Evolutionary conservation across 225 moss, liverwort and hornwort species (phyloP).

Genomic region (Pseudoscleropodium purum): DNA sequence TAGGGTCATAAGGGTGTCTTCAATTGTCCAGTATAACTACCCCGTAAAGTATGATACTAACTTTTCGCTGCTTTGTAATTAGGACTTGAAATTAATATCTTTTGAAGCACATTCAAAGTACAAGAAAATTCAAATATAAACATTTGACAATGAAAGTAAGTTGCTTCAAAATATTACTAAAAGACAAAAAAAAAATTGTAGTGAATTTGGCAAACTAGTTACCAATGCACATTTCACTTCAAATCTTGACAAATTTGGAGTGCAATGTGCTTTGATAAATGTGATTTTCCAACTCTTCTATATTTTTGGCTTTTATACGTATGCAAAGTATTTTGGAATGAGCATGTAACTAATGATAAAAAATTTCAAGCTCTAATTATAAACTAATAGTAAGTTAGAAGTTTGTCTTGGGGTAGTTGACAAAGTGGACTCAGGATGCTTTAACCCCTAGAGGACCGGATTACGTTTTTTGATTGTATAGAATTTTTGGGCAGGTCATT

Average conservation of each 20-base stretch:
- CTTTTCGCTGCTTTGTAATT: too few species aligned
- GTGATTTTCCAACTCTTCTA: background rate
- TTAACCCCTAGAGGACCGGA: too few species aligned
- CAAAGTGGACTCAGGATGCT: fast-evolving
- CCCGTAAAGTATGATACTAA: background rate
- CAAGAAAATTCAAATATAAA: background rate
- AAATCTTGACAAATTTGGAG: background rate
- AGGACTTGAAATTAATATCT: background rate
- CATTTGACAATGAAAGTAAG: background rate
- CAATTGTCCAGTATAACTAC: background rate
- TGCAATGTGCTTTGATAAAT: background rate
- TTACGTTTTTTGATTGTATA: too few species aligned
- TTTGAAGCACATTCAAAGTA: too few species aligned
- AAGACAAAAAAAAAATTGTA: background rate
- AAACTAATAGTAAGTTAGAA: background rate
- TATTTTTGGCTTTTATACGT: background rate
- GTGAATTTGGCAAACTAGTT: fast-evolving
- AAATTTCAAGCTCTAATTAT: background rate
- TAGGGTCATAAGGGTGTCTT: background rate
- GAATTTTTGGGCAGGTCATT: too few species aligned
- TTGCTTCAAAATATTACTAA: fast-evolving
- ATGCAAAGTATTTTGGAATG: background rate
- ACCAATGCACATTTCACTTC: fast-evolving
- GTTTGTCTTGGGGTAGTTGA: background rate
- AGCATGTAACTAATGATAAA: fast-evolving